These are phyloP conservation scores for Iris macrosiphon DNA, from an alignment of 106 monocot genomes.

Conservation along the genomic window DNA sequence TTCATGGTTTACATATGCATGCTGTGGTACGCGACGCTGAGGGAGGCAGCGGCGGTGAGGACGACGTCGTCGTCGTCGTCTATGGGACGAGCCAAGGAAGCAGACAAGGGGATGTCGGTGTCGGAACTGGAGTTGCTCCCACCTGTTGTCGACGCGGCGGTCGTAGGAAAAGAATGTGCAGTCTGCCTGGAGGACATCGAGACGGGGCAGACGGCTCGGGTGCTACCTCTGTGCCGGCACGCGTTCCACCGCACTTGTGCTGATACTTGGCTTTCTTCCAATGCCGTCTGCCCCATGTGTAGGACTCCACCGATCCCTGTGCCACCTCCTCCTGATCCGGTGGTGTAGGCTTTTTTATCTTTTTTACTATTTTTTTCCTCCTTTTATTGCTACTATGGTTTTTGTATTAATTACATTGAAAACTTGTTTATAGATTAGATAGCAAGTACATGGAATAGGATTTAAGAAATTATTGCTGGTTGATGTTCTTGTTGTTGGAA, in stretches of 20 bases:
- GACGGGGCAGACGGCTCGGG: slow-evolving; percentile 9
- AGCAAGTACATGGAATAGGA: too few relatives aligned
- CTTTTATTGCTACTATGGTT: too few relatives aligned
- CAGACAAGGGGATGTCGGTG: slow-evolving; percentile 5
- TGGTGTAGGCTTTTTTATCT: too few relatives aligned
- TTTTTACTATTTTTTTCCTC: too few relatives aligned
- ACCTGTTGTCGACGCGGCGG: background rate
- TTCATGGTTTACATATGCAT: background rate
- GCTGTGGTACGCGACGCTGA: background rate
- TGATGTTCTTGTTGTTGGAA: too few relatives aligned
- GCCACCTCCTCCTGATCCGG: background rate
- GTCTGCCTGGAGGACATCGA: slow-evolving; percentile 10
- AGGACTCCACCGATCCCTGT: background rate
- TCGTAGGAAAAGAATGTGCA: background rate
- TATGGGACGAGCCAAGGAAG: background rate
- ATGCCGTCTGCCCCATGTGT: slow-evolving; percentile 23
- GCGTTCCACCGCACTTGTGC: slow-evolving; percentile 20
- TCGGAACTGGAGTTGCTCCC: slow-evolving; percentile 6
- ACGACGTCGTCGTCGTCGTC: too few relatives aligned
- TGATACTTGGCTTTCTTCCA: slow-evolving; percentile 14
- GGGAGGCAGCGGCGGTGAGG: background rate
- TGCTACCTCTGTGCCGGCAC: slow-evolving; percentile 21
- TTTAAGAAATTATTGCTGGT: too few relatives aligned
- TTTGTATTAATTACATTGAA: too few relatives aligned
- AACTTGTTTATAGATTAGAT: too few relatives aligned